phyloP scores from a whole-genome alignment of 2,329 filamentous ascomycete species.

The Epicoccum sorghinum region DNA sequence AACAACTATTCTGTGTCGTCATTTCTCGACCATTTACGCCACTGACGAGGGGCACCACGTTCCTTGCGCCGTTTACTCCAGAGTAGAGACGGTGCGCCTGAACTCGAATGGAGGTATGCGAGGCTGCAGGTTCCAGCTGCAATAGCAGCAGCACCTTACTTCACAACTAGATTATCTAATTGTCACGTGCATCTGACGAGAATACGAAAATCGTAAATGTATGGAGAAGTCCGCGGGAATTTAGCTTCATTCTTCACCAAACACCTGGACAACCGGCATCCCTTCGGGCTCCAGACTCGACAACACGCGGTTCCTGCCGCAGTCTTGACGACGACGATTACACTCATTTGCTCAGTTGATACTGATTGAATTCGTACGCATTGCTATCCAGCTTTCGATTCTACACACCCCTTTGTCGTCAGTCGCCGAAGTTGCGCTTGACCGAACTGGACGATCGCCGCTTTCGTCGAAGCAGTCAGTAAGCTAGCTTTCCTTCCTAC shows the following conservation, averaged over 20 bases:
- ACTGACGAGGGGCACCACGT: background rate
- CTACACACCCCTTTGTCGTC: conserved; percentile 6
- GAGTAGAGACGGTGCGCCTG: background rate
- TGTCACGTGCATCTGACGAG: background rate
- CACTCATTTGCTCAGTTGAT: conserved; percentile 2
- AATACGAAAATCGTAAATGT: conserved; percentile 1
- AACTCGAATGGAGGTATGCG: background rate
- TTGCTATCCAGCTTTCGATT: background rate
- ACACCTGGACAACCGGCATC: conserved; percentile 7
- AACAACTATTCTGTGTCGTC: conserved; percentile 7
- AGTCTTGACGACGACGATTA: conserved; percentile 11
- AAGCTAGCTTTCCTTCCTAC: conserved; percentile 2
- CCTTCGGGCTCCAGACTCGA: background rate
- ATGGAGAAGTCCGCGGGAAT: conserved; percentile 1
- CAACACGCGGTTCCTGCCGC: background rate
- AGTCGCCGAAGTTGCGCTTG: conserved; percentile 13
- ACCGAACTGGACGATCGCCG: conserved; percentile 8
- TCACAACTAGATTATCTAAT: background rate
- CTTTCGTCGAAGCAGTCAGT: conserved; percentile 17
- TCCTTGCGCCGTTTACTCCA: background rate
- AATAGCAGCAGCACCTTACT: background rate
- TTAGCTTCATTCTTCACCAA: conserved; percentile 9
- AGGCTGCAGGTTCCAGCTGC: background rate
- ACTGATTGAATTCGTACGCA: background rate
- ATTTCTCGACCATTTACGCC: background rate